These are phyloP conservation scores for Rickenella mellea DNA, from an alignment of 768 basidiomycete genomes.

Conservation along the genomic window DNA sequence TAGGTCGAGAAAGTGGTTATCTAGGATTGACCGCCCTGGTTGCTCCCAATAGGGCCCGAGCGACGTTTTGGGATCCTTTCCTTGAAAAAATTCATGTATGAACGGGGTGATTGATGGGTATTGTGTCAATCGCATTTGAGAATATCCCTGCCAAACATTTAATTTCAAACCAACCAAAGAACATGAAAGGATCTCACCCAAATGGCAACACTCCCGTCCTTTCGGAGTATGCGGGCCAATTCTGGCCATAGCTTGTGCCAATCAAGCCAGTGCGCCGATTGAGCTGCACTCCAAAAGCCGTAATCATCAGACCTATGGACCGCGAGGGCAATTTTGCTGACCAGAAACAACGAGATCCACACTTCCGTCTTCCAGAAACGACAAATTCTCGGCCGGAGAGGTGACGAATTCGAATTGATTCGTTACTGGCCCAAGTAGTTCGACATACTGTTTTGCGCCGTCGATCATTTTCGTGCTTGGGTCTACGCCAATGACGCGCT, in stretches of 20 bases:
- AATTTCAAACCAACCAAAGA: background rate
- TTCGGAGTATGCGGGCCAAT: slow-evolving; percentile 45
- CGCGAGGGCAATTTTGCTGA: slow-evolving; percentile 17
- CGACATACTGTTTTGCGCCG: slow-evolving; percentile 27
- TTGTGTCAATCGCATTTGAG: slow-evolving; percentile 59
- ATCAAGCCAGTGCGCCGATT: slow-evolving; percentile 79
- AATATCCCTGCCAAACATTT: slow-evolving; percentile 29
- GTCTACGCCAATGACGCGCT: slow-evolving; percentile 61
- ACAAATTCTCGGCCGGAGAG: slow-evolving; percentile 45
- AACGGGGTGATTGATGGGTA: slow-evolving; percentile 49
- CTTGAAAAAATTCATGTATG: slow-evolving; percentile 57
- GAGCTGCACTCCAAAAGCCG: slow-evolving; percentile 35
- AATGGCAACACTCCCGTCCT: slow-evolving; percentile 58
- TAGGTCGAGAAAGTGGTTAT: slow-evolving; percentile 60
- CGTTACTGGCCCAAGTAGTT: slow-evolving; percentile 6
- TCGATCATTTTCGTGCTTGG: slow-evolving; percentile 65
- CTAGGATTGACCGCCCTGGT: slow-evolving; percentile 70
- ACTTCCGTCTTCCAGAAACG: slow-evolving; percentile 34
- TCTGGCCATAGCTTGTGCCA: slow-evolving; percentile 66
- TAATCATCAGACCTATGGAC: background rate
- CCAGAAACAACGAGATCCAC: slow-evolving; percentile 66
- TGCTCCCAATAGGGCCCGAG: slow-evolving; percentile 73
- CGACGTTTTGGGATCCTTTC: slow-evolving; percentile 39
- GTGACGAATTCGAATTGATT: slow-evolving; percentile 24
- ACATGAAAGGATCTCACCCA: slow-evolving; percentile 40